Base-by-base conservation (phyloP, 352 stramenopile genomes). In the Phytophthora foliorum region DNA sequence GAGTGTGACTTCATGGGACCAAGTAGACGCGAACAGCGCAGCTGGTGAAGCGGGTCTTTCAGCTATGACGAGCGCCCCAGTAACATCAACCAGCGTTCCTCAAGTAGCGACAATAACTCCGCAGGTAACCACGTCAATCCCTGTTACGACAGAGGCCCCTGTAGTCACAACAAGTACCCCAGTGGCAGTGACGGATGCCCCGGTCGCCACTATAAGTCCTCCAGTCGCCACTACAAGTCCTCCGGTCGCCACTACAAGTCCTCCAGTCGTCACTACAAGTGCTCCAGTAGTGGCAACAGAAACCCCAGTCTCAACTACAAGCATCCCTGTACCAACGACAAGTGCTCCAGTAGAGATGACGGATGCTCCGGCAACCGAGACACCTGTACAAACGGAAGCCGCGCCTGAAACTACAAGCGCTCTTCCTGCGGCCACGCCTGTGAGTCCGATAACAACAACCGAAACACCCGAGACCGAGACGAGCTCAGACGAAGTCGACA, bases 321-420 rank as follows among this genome's bases (percentile, higher is more conserved):
- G 24, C 31, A 44, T n/a, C n/a, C 41, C 27, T 29, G 27, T n/a
- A 31, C 41, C 41, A 22, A 55, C 22, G 24, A 81, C 79, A 36
- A 83, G 70, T 67, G 82, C 79, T 61, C 69, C 84, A 51, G 66
- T 81, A 11, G 67, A 75, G 53, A 63, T 81, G 41, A 41, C 57
- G 34, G 57, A 50, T n/a, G 46, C 59, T 24, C 49, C 53, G n/a
- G 25, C 38, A 55, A 32, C 32, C 11, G 46, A 53, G 14, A 24
- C 44, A 19, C 9, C 34, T 31, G 27, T 21, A 48, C 14, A 24
- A 29, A 42, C 51, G 8, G 11, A 6, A 17, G 34, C 34, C 2
- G 34, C 13, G 2, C 13, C 38, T 9, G 16, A 44, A 44, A 44
- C 14, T 19, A 67, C 49, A 41, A 62, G 25, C n/a, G 6, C 36